These are phyloP conservation scores for Botrytis sinoallii DNA, from an alignment of 2,329 filamentous ascomycete species.

Conservation along the genomic window DNA sequence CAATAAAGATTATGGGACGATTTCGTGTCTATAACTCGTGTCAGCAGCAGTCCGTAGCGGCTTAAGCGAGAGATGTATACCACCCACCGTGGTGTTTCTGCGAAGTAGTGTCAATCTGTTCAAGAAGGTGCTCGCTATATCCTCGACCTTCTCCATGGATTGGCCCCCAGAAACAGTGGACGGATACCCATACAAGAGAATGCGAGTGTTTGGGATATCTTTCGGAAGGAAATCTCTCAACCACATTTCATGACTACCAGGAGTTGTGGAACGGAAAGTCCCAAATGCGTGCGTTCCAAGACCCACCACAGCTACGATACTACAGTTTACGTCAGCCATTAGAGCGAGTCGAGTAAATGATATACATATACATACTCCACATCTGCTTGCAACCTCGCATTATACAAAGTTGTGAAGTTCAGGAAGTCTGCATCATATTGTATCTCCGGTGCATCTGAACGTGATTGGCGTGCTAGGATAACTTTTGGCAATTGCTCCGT, in stretches of 20 bases:
- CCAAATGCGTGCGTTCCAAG: slow-evolving; percentile 19
- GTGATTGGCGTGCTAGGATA: not conserved
- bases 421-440: slow-evolving; percentile 15
- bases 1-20: slow-evolving; percentile 18
- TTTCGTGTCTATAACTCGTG: not conserved
- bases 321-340: not conserved
- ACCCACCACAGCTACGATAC: slow-evolving; percentile 16
- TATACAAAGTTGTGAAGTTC: slow-evolving; percentile 9
- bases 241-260: slow-evolving; percentile 17
- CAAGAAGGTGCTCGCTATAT: slow-evolving; percentile 9
- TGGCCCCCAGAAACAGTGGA: slow-evolving; percentile 6
- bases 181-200: slow-evolving; percentile 11
- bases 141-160: slow-evolving; percentile 5
- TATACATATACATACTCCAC: slow-evolving; percentile 6
- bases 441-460: not conserved
- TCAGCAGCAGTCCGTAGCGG: not conserved
- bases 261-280: slow-evolving; percentile 6
- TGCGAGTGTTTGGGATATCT: slow-evolving; percentile 2
- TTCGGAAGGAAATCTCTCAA: slow-evolving; percentile 18
- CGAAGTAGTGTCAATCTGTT: slow-evolving; percentile 1
- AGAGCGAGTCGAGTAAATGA: not conserved
- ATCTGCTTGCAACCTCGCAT: not conserved
- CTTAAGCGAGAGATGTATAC: too few species aligned
- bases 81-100: not conserved
- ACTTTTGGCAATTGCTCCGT: not conserved